Conservation (phyloP, 306 rosid genomes). For the Glycine tomentella region DNA sequence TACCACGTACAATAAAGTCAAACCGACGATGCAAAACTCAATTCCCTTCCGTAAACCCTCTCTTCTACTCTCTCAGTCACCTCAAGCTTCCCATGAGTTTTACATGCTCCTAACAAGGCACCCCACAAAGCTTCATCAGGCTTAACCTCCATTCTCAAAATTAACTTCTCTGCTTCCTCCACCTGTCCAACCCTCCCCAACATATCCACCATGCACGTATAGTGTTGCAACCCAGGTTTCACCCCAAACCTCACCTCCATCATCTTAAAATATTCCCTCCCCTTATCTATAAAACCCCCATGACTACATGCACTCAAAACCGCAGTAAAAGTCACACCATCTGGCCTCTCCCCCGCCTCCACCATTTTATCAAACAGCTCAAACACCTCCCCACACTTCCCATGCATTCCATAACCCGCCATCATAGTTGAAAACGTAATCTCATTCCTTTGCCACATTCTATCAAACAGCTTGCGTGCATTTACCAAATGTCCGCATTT, state of each 20-base stretch:
- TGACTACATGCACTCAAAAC: constrained; percentile 76
- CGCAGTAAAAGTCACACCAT: constrained; percentile 57
- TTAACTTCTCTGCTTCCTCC: constrained; percentile 73
- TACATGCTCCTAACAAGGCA: constrained; percentile 69
- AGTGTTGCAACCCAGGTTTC: constrained; percentile 63
- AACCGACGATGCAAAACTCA: constrained; percentile 24
- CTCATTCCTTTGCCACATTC: constrained; percentile 58
- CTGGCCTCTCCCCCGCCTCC: constrained; percentile 64
- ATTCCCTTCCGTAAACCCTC: constrained; percentile 48
- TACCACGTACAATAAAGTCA: constrained; percentile 18
- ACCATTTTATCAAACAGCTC: constrained; percentile 64
- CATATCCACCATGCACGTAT: constrained; percentile 86
- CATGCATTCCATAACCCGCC: constrained; percentile 70
- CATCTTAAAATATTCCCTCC: constrained; percentile 62
- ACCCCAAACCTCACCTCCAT: constrained; percentile 60
- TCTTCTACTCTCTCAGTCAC: constrained; percentile 66
- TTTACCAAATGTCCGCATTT: constrained; percentile 61
- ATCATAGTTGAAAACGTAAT: constrained; percentile 69
- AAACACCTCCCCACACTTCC: constrained; percentile 62
- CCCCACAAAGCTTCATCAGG: constrained; percentile 68
- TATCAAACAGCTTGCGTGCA: constrained; percentile 69
- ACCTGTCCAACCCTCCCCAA: constrained; percentile 72
- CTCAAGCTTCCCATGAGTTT: constrained; percentile 66
- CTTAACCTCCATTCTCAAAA: constrained; percentile 61
- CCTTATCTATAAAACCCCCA: constrained; percentile 68